phyloP scores from a whole-genome alignment of 1,284 basidiomycete species.

The Boletus chippewaensis region DNA sequence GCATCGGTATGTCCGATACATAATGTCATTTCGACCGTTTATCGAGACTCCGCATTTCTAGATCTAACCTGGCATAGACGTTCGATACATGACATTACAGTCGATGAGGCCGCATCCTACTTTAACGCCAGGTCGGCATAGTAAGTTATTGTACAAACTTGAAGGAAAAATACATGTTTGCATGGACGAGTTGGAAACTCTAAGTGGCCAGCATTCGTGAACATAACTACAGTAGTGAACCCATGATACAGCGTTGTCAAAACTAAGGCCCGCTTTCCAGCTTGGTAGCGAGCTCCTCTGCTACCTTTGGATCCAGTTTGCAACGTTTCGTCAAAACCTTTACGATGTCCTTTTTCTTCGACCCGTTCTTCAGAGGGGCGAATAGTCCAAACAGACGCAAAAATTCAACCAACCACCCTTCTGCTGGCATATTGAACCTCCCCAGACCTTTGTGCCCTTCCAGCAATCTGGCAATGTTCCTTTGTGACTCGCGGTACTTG shows the following conservation, averaged over 20 bases:
- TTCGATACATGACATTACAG: too few relatives aligned
- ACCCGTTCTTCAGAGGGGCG: conserved; percentile 19
- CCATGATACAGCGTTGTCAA: not conserved
- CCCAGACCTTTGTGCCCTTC: conserved; percentile 8
- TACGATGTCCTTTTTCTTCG: conserved; percentile 23
- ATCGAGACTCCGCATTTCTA: too few relatives aligned
- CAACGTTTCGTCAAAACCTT: conserved; percentile 29
- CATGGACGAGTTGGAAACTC: conserved; percentile 5
- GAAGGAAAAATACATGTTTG: conserved; percentile 5
- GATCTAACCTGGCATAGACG: too few relatives aligned
- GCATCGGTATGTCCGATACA: not conserved
- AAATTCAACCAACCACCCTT: conserved; percentile 24
- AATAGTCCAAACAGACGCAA: conserved; percentile 26
- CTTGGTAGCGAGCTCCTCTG: conserved; percentile 19
- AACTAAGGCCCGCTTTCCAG: conserved; percentile 8
- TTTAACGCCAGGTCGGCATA: not conserved
- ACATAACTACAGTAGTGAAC: not conserved
- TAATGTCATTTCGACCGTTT: too few relatives aligned
- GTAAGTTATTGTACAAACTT: not conserved
- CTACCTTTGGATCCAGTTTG: conserved; percentile 17
- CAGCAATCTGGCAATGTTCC: conserved; percentile 18
- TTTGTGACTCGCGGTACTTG: conserved; percentile 26
- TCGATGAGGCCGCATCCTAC: too few relatives aligned
- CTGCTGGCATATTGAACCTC: conserved; percentile 27
- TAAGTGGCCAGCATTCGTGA: not conserved